phyloP scores from a whole-genome alignment of 2,329 filamentous ascomycete species.

The Colletotrichum abscissum region DNA sequence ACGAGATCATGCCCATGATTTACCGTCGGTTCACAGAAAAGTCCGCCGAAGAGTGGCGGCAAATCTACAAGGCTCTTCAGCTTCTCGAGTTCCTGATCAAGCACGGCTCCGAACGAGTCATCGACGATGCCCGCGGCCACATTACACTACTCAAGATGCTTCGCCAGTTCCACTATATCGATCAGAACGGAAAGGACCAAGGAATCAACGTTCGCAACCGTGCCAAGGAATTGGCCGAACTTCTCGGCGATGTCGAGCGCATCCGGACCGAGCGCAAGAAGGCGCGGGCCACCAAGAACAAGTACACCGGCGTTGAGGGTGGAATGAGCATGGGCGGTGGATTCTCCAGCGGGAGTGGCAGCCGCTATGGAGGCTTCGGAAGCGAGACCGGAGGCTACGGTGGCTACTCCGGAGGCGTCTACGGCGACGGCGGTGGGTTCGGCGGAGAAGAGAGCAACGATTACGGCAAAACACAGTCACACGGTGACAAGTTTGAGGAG shows the following conservation, averaged over 20 bases:
- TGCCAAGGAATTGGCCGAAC: constrained; percentile 93
- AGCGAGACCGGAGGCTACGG: constrained; percentile 81
- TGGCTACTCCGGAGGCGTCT: constrained; percentile 79
- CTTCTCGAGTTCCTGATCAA: constrained; percentile 97
- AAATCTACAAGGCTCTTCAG: constrained; percentile 99
- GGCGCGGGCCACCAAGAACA: constrained; percentile 87
- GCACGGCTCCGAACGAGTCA: constrained; percentile 96
- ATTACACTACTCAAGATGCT: constrained; percentile 98
- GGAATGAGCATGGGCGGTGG: constrained; percentile 72
- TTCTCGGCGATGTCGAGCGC: constrained; percentile 91
- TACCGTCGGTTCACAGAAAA: constrained; percentile 99
- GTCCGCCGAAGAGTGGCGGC: constrained; percentile 96
- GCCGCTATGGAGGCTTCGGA: constrained; percentile 90
- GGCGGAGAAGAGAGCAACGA: constrained; percentile 81
- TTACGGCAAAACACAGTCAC: constrained; percentile 44
- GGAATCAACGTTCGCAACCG: constrained; percentile 97
- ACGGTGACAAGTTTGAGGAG: constrained; percentile 88
- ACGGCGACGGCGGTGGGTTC: constrained; percentile 95
- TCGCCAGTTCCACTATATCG: constrained; percentile 96
- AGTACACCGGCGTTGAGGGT: constrained; percentile 95
- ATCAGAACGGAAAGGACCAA: constrained; percentile 97
- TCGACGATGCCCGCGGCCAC: constrained; percentile 96
- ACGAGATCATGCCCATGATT: constrained; percentile 99
- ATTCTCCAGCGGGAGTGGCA: constrained; percentile 58
- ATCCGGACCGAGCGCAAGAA: constrained; percentile 90